These are phyloP conservation scores for Neurospora sp. DNA, from an alignment of 495 filamentous ascomycete genomes.

Conservation along the genomic window DNA sequence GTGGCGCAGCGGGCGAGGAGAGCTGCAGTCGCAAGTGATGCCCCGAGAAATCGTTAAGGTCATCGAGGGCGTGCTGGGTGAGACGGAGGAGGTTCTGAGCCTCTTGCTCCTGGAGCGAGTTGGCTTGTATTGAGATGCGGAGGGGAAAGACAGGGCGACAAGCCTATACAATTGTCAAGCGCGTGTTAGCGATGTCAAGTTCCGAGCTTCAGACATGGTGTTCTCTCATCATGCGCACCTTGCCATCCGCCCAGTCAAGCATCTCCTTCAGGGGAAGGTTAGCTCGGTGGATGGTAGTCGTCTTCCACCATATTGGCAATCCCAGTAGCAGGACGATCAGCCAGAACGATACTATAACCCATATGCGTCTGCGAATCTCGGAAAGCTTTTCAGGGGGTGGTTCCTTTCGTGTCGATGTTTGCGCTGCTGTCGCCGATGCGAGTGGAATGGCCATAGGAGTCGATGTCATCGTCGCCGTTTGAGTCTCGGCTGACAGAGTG, in stretches of 20 bases:
- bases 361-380: conserved; percentile 54
- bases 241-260: conserved; percentile 88
- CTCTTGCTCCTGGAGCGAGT: conserved; percentile 55
- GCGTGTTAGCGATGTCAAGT: not conserved
- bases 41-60: conserved; percentile 84
- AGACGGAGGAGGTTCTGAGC: conserved; percentile 67
- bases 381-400: conserved; percentile 70
- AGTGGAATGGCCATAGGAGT: not conserved
- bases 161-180: conserved; percentile 38
- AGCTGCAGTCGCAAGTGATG: conserved; percentile 76
- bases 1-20: conserved; percentile 25
- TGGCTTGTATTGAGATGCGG: conserved; percentile 67
- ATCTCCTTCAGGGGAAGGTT: conserved; percentile 75
- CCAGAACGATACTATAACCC: conserved; percentile 87
- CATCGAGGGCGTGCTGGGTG: conserved; percentile 84
- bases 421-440: not conserved
- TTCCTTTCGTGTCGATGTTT: conserved; percentile 23
- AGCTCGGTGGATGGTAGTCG: conserved; percentile 89
- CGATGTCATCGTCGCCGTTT: not conserved
- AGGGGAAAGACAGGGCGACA: conserved; percentile 85
- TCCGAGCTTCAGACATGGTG: not conserved
- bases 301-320: conserved; percentile 92
- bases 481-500: not conserved
- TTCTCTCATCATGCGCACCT: conserved; percentile 41
- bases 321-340: conserved; percentile 73